These are phyloP conservation scores for Stagonosporopsis chrysanthemi DNA, from an alignment of 2,329 filamentous ascomycete genomes.

Conservation along the genomic window DNA sequence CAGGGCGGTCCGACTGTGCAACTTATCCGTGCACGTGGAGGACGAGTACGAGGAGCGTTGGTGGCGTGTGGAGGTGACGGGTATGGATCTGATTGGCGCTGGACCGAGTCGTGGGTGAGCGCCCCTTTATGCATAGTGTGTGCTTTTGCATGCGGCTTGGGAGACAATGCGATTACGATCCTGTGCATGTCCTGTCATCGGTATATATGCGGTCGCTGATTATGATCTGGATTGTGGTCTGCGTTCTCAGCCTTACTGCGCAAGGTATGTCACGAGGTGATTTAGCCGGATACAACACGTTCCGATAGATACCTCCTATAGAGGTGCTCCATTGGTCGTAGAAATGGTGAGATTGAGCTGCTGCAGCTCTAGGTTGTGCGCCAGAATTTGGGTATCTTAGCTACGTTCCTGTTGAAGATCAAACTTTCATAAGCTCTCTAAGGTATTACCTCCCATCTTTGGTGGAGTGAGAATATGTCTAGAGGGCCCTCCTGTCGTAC, in stretches of 20 bases:
- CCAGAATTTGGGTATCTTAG: too few species aligned
- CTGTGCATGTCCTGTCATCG: neutral
- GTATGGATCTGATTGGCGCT: constrained; percentile 2
- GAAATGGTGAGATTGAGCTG: too few species aligned
- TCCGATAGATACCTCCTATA: too few species aligned
- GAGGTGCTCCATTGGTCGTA: too few species aligned
- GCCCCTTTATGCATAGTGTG: neutral
- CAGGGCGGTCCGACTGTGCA: neutral
- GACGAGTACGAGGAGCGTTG: constrained; percentile 5
- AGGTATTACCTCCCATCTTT: too few species aligned
- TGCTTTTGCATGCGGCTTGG: neutral
- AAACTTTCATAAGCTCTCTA: too few species aligned
- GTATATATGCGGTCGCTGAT: neutral
- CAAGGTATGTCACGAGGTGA: neutral
- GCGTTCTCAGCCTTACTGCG: neutral
- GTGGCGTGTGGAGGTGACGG: constrained; percentile 3
- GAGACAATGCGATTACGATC: neutral
- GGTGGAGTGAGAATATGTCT: too few species aligned
- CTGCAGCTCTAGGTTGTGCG: too few species aligned
- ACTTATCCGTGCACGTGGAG: neutral
- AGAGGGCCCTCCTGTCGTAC: too few species aligned
- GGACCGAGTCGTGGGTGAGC: neutral
- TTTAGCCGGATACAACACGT: neutral
- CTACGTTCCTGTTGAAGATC: too few species aligned
- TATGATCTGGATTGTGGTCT: neutral